Base-by-base conservation (phyloP, 805 yeast species). In the Gaillardinia entomophila region DNA sequence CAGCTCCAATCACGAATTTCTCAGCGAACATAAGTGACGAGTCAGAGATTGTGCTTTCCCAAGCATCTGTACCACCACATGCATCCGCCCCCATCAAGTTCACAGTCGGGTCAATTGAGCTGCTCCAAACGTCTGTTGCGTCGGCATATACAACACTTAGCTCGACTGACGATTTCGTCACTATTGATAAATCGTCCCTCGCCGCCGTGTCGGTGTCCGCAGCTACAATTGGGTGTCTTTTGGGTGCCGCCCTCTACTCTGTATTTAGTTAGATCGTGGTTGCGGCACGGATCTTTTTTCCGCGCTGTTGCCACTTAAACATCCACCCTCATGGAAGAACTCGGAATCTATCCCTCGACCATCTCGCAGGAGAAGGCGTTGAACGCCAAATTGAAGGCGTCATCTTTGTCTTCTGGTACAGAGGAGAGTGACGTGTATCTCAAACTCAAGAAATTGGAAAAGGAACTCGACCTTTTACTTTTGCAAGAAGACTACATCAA, bases 401-500 rank as follows among this genome's bases (percentile, higher is more conserved):
- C 31, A 6, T 22, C 38, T 8, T 12, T 27, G 12, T 24, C 16
- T 25, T 36, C 28, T 26, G 31, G 6, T 23, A 27, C 40, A 6
- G 59, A 57, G 53, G 70, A 52, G 46, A 66, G 54, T 16, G 97
- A 92, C 55, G 82, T 82, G 24, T 92, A 92, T 62, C 64, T 86
- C 45, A 82, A 75, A 46, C 70, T 90, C 48, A 94, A 92, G 72
- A 84, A 79, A 54, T 72, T 92, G 42, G 95, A 94, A 55, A 87
- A 89, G 45, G 96, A 90, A 54, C 73, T 85, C 50, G 96, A 90
- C 47, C 67, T 92, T 32, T 65, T 92, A 41, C 64, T 74, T 38
- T 69, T 92, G 43, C 98, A 92, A 61, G 99, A 92, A 58, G 97
- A 89, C 38, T 94, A 90, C 59, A 88, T 92, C 55, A 92, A 94